These are phyloP conservation scores for Spathaspora sp. DNA, from an alignment of 805 yeast species.

Conservation along the genomic window DNA sequence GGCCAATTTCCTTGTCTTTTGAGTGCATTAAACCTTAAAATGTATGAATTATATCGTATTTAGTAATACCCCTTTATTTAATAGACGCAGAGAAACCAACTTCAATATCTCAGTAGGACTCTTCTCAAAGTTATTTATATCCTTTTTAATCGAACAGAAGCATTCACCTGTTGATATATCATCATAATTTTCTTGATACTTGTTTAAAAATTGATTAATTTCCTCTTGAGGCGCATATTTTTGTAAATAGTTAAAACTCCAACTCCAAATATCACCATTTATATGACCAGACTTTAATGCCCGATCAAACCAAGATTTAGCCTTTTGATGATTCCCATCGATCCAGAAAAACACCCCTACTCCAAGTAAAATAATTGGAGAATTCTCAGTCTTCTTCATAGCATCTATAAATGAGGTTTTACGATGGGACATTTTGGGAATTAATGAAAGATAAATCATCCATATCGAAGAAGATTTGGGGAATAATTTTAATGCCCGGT, in stretches of 20 bases:
- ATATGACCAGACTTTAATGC: slow-evolving; percentile 50
- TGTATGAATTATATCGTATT: slow-evolving; percentile 44
- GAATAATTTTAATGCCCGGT: slow-evolving; percentile 54
- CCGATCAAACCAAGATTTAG: slow-evolving; percentile 70
- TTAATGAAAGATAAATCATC: slow-evolving; percentile 52
- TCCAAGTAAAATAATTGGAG: slow-evolving; percentile 52
- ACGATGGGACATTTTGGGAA: slow-evolving; percentile 47
- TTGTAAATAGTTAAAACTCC: slow-evolving; percentile 47
- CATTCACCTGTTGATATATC: slow-evolving; percentile 60
- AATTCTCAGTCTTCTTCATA: slow-evolving; percentile 58
- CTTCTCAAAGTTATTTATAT: slow-evolving; percentile 42
- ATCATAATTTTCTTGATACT: slow-evolving; percentile 30
- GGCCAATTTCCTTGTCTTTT: slow-evolving; percentile 74
- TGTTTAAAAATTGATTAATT: slow-evolving; percentile 25
- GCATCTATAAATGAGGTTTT: slow-evolving; percentile 68
- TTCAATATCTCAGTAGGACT: slow-evolving; percentile 38
- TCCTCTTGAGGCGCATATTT: slow-evolving; percentile 40
- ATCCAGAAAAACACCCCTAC: slow-evolving; percentile 69
- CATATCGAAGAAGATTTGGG: slow-evolving; percentile 64
- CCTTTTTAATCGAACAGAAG: slow-evolving; percentile 55
- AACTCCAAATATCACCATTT: slow-evolving; percentile 77
- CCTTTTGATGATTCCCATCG: slow-evolving; percentile 60
- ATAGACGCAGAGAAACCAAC: slow-evolving; percentile 18
- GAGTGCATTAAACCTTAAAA: slow-evolving; percentile 66
- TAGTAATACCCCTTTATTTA: slow-evolving; percentile 5